Evolutionary conservation across 2,329 filamentous ascomycete species (phyloP), one percentile per base, ranked within the genome.

Genomic region (Rugonectria rugulosa): DNA sequence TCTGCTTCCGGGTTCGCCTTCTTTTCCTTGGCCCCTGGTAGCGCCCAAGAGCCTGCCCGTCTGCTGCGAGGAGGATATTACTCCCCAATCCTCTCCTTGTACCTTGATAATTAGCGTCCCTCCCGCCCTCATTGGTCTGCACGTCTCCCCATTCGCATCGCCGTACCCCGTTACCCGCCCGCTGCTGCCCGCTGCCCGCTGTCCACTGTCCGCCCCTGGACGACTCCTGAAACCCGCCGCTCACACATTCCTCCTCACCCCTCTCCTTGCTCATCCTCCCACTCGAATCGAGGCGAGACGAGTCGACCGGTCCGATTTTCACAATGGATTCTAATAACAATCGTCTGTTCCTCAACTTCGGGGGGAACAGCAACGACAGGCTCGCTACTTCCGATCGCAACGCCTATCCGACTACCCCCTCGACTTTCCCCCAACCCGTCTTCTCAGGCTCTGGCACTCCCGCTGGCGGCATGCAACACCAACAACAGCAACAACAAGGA

Each of bases 341-440:
- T 62, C 82, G 84, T 55, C 81, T 89, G 52, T 82, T 84, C 70
- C 81, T 90, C 70, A 89, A 89, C 75, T 85, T 88, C 66, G 82
- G 80, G 31, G 53, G 46, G 70, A 88, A 83, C 74, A 83, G 83
- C 72, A 87, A 85, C 74, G 84, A 88, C 66, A 85, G 86, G 68
- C 82, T 86, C 58, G 75, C 84, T 52, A 68, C 75, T 68, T 82
- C 81, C 73, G 88, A 89, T 73, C 83, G 88, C 72, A 81, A 88
- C 72, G 81, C 86, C 64, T 92, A 91, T 81, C 90, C 89, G 65
- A 92, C 94, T 48, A 97, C 94, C 9, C 94, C 94, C 47, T 97
- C 94, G 63, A 97, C 93, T 56, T 98, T 98, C 71, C 94, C 94
- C 11, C 94, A 98, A 77, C 93, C 93, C 57, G 90, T 96, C 72